Evolutionary conservation across 495 filamentous ascomycete species (phyloP).

Genomic region (Penicillium argentinense): DNA sequence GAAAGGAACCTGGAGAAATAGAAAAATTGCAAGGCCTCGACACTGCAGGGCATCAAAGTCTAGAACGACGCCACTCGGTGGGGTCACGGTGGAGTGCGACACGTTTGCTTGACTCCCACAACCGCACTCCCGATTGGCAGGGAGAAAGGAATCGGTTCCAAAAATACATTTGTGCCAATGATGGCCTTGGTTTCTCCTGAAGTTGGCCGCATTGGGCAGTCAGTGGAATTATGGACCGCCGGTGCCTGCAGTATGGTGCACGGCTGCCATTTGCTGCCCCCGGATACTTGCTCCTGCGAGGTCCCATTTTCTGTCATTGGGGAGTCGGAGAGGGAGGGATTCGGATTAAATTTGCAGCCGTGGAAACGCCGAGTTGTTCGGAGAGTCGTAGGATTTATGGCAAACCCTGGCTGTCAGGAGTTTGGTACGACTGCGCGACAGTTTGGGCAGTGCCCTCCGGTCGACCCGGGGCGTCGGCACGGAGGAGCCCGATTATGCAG

Average conservation of each 20-base stretch:
- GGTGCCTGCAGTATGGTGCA: slow-evolving; percentile 1
- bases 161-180: slow-evolving; percentile 11
- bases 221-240: too few species aligned
- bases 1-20: slow-evolving; percentile 7
- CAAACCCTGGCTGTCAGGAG: neutral
- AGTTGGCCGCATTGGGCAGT: too few species aligned
- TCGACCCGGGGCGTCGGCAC: neutral
- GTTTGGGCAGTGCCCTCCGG: neutral
- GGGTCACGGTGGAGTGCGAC: slow-evolving; percentile 12
- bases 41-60: slow-evolving; percentile 7
- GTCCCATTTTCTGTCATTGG: too few species aligned
- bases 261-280: slow-evolving; percentile 1
- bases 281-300: too few species aligned
- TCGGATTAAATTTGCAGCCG: too few species aligned
- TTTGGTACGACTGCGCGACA: neutral
- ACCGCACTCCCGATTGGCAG: neutral
- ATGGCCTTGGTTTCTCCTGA: neutral
- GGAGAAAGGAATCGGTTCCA: neutral
- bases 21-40: neutral
- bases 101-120: slow-evolving; percentile 21
- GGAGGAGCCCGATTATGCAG: neutral
- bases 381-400: too few species aligned
- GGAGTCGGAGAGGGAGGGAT: too few species aligned
- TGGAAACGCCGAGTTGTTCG: too few species aligned
- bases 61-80: slow-evolving; percentile 21